Conservation (phyloP, 768 basidiomycete genomes). For the Lentinula guzmanii region DNA sequence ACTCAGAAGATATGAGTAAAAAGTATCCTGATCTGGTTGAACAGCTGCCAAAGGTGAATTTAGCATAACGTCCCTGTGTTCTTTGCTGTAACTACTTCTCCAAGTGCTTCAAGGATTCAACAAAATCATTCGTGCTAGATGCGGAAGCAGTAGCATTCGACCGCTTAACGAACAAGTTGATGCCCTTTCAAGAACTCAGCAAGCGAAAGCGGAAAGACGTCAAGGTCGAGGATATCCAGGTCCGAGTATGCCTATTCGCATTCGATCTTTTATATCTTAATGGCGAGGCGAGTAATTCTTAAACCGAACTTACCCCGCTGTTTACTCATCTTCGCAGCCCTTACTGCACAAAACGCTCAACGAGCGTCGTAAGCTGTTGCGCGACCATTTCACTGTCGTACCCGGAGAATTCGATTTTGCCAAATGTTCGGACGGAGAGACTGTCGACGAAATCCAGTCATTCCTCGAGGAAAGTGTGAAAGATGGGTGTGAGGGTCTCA, state of each 20-base stretch:
- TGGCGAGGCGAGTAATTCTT: constrained; percentile 67
- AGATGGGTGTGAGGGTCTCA: constrained; percentile 97
- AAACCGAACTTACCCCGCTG: not conserved
- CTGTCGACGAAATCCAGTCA: constrained; percentile 87
- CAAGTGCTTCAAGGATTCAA: constrained; percentile 80
- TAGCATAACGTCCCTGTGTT: not conserved
- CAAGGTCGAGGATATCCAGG: constrained; percentile 95
- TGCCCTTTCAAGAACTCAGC: constrained; percentile 98
- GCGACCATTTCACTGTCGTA: constrained; percentile 74
- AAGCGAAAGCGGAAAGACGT: constrained; percentile 96
- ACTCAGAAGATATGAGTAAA: constrained; percentile 99
- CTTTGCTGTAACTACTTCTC: not conserved
- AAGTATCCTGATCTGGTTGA: constrained; percentile 99
- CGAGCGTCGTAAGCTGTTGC: constrained; percentile 73
- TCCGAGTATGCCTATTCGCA: constrained; percentile 92
- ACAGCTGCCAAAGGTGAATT: constrained; percentile 74
- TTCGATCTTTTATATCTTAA: constrained; percentile 97
- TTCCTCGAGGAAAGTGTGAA: constrained; percentile 97
- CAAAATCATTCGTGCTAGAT: constrained; percentile 91
- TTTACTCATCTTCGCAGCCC: constrained; percentile 42
- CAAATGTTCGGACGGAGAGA: constrained; percentile 82
- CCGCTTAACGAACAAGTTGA: constrained; percentile 70
- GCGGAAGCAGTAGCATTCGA: constrained; percentile 97
- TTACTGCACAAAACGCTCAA: constrained; percentile 70
- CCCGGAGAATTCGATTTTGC: constrained; percentile 92